phyloP scores from a whole-genome alignment of 73 alveolate genomes.

The Loxodes magnus region DNA sequence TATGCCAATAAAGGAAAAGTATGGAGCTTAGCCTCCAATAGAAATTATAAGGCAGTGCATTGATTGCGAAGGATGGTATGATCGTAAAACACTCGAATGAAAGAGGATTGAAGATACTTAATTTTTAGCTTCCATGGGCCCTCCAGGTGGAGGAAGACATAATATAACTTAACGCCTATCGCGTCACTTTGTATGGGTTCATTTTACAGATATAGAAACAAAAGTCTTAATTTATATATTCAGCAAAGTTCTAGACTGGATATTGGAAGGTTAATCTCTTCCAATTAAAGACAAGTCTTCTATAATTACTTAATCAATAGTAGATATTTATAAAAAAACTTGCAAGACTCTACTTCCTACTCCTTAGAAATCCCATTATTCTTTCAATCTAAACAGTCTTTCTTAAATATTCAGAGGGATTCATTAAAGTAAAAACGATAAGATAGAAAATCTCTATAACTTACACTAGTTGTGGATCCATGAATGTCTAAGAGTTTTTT shows the following conservation, averaged over 20 bases:
- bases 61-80: conserved; percentile 89
- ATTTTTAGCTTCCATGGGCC: conserved; percentile 89
- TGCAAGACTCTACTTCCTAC: conserved; percentile 69
- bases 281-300: conserved; percentile 36
- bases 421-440: conserved; percentile 53
- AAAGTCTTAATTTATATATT: conserved; percentile 64
- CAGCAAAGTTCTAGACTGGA: conserved; percentile 63
- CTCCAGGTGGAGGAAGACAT: conserved; percentile 93
- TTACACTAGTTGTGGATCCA: conserved; percentile 81
- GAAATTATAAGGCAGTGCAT: conserved; percentile 87
- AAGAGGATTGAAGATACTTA: conserved; percentile 68
- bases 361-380: conserved; percentile 83
- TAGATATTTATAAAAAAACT: conserved; percentile 61
- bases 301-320: conserved; percentile 48
- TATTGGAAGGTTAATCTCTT: conserved; percentile 69
- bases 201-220: conserved; percentile 64
- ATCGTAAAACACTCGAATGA: conserved; percentile 66
- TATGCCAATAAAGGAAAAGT: conserved; percentile 94
- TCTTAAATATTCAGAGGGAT: conserved; percentile 83
- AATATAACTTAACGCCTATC: conserved; percentile 41
- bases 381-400: conserved; percentile 76
- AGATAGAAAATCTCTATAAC: conserved; percentile 42
- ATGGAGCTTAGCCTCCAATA: conserved; percentile 96
- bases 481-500: conserved; percentile 82
- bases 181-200: conserved; percentile 70